phyloP scores from a whole-genome alignment of 1,139 yeast species.

The Candida gigantensis region DNA sequence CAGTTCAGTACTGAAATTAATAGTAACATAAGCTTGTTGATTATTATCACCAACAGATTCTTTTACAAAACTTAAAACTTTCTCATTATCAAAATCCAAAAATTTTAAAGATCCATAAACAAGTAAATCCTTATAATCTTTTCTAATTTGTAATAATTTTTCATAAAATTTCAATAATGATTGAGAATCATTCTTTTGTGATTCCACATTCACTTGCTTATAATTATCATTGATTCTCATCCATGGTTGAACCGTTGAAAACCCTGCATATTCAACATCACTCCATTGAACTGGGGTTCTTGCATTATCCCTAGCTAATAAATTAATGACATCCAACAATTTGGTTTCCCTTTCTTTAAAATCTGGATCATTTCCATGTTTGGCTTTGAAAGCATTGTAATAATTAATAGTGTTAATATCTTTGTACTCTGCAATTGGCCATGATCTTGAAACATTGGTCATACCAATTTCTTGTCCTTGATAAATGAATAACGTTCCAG shows the following conservation, averaged over 20 bases:
- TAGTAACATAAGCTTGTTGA: constrained; percentile 40
- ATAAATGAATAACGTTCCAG: constrained; percentile 58
- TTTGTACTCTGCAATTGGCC: constrained; percentile 51
- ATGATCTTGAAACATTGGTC: constrained; percentile 45
- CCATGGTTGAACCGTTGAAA: constrained; percentile 54
- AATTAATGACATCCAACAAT: constrained; percentile 32
- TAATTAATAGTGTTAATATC: constrained; percentile 51
- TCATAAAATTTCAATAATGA: constrained; percentile 51
- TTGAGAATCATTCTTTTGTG: constrained; percentile 45
- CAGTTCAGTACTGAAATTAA: constrained; percentile 40
- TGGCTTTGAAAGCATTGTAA: constrained; percentile 33
- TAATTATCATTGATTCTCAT: constrained; percentile 53
- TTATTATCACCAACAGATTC: constrained; percentile 13
- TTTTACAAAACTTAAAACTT: constrained; percentile 41
- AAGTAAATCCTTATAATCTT: constrained; percentile 41
- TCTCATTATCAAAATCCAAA: constrained; percentile 36
- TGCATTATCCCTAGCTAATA: constrained; percentile 53
- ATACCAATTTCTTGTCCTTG: constrained; percentile 65
- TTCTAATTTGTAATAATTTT: constrained; percentile 42
- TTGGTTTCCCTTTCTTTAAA: constrained; percentile 22
- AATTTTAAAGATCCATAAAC: constrained; percentile 49
- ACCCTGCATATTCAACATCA: constrained; percentile 44
- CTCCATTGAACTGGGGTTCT: constrained; percentile 64
- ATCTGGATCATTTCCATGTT: constrained; percentile 27
- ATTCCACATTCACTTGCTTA: constrained; percentile 46